Percentiles rank a stretch among this genome's conserved stretches.
Conservation (phyloP, 441 rosid species). For the Viola pubescens region DNA sequence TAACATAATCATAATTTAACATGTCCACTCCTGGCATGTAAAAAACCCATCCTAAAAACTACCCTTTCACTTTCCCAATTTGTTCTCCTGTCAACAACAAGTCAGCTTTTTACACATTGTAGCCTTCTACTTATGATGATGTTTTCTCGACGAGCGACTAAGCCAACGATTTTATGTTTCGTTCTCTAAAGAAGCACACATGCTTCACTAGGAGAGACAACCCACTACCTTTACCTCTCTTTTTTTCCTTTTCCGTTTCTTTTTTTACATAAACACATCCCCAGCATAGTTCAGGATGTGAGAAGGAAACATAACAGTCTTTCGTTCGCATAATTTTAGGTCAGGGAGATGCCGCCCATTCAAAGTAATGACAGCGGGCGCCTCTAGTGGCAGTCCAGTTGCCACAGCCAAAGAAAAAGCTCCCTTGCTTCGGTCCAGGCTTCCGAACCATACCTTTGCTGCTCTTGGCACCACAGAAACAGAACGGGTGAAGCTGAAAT, state of each 20-base stretch:
- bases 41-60: conserved; percentile 28
- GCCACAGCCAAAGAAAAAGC: conserved; percentile 64
- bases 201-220: conserved; percentile 28
- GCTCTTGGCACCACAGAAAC: conserved; percentile 63
- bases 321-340: conserved; percentile 1
- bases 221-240: conserved; percentile 2
- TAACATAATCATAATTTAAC: conserved; percentile 27
- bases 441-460: conserved; percentile 50
- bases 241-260: neutral
- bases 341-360: conserved; percentile 61
- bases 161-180: conserved; percentile 10
- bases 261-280: conserved; percentile 22
- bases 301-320: conserved; percentile 17
- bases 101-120: conserved; percentile 38
- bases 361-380: conserved; percentile 50
- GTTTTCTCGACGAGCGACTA: conserved; percentile 3
- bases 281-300: conserved; percentile 10
- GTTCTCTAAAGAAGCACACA: conserved; percentile 13
- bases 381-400: conserved; percentile 64
- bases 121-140: conserved; percentile 13
- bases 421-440: conserved; percentile 62
- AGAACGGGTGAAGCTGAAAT: conserved; percentile 36
- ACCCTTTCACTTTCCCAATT: conserved; percentile 23
- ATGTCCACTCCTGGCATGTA: conserved; percentile 22
- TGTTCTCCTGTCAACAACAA: conserved; percentile 26